phyloP scores from a whole-genome alignment of 2,329 filamentous ascomycete genomes.

The Nemania serpens region DNA sequence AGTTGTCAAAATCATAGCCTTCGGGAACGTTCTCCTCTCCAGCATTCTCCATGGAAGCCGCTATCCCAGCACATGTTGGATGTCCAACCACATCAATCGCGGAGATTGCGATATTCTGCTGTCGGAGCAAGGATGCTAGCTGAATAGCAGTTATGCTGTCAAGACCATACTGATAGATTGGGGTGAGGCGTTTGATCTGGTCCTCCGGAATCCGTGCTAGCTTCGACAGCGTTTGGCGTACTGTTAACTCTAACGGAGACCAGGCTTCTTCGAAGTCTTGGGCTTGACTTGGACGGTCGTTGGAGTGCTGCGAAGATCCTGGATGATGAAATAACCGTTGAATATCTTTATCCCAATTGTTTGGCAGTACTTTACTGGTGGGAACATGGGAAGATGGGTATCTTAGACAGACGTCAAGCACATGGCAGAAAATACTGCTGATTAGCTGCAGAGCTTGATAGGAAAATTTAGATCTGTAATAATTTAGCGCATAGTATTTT shows the following conservation, averaged over 20 bases:
- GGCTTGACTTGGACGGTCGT: background rate
- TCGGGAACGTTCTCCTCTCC: background rate
- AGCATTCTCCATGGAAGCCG: conserved; percentile 18
- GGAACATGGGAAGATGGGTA: conserved; percentile 40
- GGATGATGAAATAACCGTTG: conserved; percentile 31
- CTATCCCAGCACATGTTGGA: conserved; percentile 50
- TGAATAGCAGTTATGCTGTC: conserved; percentile 90
- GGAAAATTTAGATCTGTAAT: conserved; percentile 34
- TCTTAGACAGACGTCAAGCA: conserved; percentile 36
- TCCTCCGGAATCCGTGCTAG: conserved; percentile 58
- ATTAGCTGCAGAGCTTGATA: conserved; percentile 31
- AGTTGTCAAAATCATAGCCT: conserved; percentile 49
- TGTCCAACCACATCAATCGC: conserved; percentile 76
- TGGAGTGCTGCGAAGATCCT: background rate
- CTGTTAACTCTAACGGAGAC: conserved; percentile 49
- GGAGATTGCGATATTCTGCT: conserved; percentile 60
- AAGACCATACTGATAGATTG: conserved; percentile 85
- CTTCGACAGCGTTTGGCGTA: conserved; percentile 61
- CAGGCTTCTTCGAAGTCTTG: conserved; percentile 26
- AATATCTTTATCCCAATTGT: conserved; percentile 27
- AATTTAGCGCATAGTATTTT: conserved; percentile 22
- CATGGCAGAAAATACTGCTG: conserved; percentile 36
- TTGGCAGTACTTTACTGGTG: conserved; percentile 27
- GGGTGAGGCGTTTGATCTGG: conserved; percentile 63
- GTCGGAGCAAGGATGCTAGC: conserved; percentile 70